Evolutionary conservation across 2,329 filamentous ascomycete species (phyloP).

Genomic region (Penicillium crustosum): DNA sequence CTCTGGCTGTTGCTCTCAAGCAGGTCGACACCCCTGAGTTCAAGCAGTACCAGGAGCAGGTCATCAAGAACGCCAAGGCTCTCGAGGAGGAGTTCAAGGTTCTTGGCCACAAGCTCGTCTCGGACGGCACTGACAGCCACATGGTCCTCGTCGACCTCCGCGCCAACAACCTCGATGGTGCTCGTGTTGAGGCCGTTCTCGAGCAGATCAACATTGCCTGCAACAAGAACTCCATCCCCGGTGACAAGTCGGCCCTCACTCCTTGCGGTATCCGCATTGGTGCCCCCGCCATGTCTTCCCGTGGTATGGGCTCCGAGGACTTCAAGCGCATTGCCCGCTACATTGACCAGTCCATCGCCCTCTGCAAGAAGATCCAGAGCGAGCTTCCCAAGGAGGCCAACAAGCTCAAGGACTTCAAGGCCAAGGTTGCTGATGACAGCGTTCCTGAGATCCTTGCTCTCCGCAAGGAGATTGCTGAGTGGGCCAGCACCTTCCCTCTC

Average conservation of each 20-base stretch:
- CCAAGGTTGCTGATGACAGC: slow-evolving; percentile 76
- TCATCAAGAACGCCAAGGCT: slow-evolving; percentile 86
- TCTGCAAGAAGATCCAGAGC: slow-evolving; percentile 83
- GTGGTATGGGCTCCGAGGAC: slow-evolving; percentile 88
- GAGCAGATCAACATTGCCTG: slow-evolving; percentile 98
- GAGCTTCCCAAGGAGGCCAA: slow-evolving; percentile 92
- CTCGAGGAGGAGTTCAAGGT: slow-evolving; percentile 72
- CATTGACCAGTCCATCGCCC: slow-evolving; percentile 84
- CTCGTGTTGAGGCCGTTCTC: slow-evolving; percentile 89
- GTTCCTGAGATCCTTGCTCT: slow-evolving; percentile 79
- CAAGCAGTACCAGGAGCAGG: slow-evolving; percentile 85
- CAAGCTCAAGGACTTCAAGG: slow-evolving; percentile 99
- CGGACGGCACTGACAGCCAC: slow-evolving; percentile 95
- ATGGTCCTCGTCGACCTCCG: slow-evolving; percentile 91
- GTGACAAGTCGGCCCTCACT: slow-evolving; percentile 94
- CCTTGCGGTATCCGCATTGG: slow-evolving; percentile 94
- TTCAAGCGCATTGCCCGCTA: slow-evolving; percentile 88
- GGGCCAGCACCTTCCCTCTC: slow-evolving; percentile 89
- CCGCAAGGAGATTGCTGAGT: slow-evolving; percentile 83
- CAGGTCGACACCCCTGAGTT: slow-evolving; percentile 89
- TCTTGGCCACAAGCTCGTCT: slow-evolving; percentile 80
- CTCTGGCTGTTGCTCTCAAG: slow-evolving; percentile 88
- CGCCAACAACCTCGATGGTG: slow-evolving; percentile 81
- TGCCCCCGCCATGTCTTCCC: slow-evolving; percentile 94
- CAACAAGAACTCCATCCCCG: slow-evolving; percentile 99